Base-by-base conservation (phyloP, 2,329 filamentous ascomycete genomes). In the Colletotrichum magnum region DNA sequence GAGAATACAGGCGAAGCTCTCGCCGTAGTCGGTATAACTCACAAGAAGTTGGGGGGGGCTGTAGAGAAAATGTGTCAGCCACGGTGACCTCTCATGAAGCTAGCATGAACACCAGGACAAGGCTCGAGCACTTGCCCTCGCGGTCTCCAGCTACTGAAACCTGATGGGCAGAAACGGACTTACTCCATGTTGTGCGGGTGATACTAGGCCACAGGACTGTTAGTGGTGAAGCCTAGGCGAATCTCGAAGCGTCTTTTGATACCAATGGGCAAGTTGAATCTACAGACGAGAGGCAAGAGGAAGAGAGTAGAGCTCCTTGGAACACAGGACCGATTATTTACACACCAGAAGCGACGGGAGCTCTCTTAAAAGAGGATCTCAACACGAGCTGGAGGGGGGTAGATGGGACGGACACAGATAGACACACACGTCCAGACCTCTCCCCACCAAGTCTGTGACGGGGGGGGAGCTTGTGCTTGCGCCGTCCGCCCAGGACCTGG, bases 41-140 rank as follows among this genome's bases (percentile, higher is more conserved):
- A 70, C 68, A 21, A 70, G 68, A 58, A 51, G 47, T 39, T 70
- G 68, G 28, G 68, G 66, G 36, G 65, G 64, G 26, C 68, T 70
- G 26, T 13, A n/a, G 12, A n/a, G 28, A 43, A 26, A 21, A 15
- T n/a, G 5, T 43, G 41, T 70, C 16, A 64, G 64, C 39, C 21
- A 32, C 43, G 9, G 16, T 3, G 9, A 5, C 18, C 15, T 24
- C 16, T 52, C 6, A 24, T 10, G 7, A 24, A 50, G 5, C 21
- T 50, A 5, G 9, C 18, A 13, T 12, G 18, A 50, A n/a, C 41
- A 15, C 18, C 16, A 47, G 10, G 16, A 50, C 5, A 43, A 13
- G 15, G 18, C 45, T 60, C 50, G 15, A 5, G 13, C n/a, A 6
- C 16, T 15, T 15, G 41, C 13, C 41, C 26, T 7, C 16, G 26